Base-by-base conservation (phyloP, 176 grass and related monocot genomes). In the Triticum urartu region DNA sequence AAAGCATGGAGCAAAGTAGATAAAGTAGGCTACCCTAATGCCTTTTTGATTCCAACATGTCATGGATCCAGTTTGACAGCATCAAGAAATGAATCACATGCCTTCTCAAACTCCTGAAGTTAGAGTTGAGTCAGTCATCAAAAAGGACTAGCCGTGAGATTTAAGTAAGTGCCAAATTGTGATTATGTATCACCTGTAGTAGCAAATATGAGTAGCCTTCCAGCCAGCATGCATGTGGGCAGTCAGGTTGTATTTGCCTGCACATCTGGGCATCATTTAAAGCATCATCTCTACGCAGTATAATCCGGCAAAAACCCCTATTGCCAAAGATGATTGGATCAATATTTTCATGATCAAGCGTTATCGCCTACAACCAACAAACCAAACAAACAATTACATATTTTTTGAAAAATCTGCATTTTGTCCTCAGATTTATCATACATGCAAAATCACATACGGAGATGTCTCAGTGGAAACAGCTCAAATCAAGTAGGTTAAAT, bases 71-170 rank as follows among this genome's bases (percentile, higher is more conserved):
- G 28, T 40, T 76, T 78, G 40, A 89, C 42, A 76, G 71, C 90
- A 88, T 86, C 81, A 15, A 86, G 78, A 72, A 78, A 89, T 50
- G 61, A 35, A 24, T 80, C 71, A 28, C 79, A 87, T 80, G 80
- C 91, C 77, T 78, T 79, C 34, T 83, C 69, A 72, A 40, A 92
- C 34, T 89, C 79, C 91, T 89, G 36, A 68, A 86, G 40, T 58
- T 26, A 85, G 38, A 62, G 30, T 7, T 72, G 1, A 64, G 20
- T 36, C 25, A 18, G 22, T 54, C 50, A 77, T 39, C 21, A 68
- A 79, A 66, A 68, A 81, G 39, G 6, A 11, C 39, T 22, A 22
- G 18, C 68, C 4, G 36, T 9, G 38, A 22, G 34, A 71, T 39
- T 70, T 6, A 22, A 72, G n/a, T 9, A 72, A 42, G 69, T 43